These are phyloP conservation scores for Penicillium digitatum DNA, from an alignment of 2,329 filamentous ascomycete species.

Conservation along the genomic window DNA sequence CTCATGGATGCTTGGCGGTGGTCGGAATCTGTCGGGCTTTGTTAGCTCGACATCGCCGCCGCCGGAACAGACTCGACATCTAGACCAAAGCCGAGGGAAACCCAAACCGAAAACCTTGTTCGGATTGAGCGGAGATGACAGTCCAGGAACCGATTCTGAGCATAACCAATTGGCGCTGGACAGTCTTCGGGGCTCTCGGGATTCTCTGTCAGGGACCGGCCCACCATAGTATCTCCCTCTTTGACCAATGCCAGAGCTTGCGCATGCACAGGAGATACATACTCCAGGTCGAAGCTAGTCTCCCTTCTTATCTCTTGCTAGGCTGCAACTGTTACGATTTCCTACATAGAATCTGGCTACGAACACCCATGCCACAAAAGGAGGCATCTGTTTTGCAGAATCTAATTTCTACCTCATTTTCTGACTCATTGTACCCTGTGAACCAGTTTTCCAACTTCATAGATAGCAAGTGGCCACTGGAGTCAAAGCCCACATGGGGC, in stretches of 20 bases:
- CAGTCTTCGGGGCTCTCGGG: constrained; percentile 34
- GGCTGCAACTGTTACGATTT: neutral
- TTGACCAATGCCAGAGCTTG: neutral
- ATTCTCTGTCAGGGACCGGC: constrained; percentile 17
- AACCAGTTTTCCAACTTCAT: neutral
- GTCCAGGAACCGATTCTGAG: constrained; percentile 28
- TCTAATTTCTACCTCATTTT: neutral
- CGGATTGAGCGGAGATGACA: constrained; percentile 31
- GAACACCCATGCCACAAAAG: neutral
- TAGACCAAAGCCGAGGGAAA: constrained; percentile 29
- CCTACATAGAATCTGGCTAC: neutral
- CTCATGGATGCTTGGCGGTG: constrained; percentile 50
- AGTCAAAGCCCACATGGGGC: constrained; percentile 5
- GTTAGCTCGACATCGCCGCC: constrained; percentile 44
- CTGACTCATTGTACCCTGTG: neutral
- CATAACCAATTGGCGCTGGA: constrained; percentile 40
- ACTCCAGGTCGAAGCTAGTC: neutral
- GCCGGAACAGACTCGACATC: constrained; percentile 42
- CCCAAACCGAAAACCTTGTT: constrained; percentile 35
- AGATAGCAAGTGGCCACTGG: neutral
- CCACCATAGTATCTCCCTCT: constrained; percentile 1
- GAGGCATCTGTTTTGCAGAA: neutral
- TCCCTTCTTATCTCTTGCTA: neutral
- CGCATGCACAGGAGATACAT: neutral
- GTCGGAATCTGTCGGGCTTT: constrained; percentile 44